Evolutionary conservation across 2,329 filamentous ascomycete species (phyloP), one percentile per base, ranked within the genome.

Genomic region (Rhynchosporium secalis): DNA sequence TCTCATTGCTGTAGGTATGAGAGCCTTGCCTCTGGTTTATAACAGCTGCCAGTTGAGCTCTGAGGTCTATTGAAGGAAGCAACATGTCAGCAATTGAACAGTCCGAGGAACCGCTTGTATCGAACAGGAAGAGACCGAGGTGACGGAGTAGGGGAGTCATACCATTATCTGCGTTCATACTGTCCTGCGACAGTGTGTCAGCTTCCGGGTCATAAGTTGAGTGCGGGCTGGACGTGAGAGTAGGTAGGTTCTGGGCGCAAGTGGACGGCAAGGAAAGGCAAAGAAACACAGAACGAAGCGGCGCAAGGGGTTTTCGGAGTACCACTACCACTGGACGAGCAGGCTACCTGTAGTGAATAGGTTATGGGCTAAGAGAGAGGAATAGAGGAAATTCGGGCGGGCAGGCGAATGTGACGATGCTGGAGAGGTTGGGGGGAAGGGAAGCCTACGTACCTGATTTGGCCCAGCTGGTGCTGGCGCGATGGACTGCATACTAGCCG

Each of bases 1-100:
- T 70, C 65, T 72, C 68, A 63, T 66, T 67, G 20, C 20, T 20
- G 63, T 72, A 73, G 71, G 69, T 70, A 72, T 74, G 72, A 55
- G 72, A 66, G 62, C 60, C 62, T 56, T 66, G 68, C 31, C 65
- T 58, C 20, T 65, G 67, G 60, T 68, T 71, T 62, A 73, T 73
- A 59, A 70, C 71, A 33, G 71, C 71, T 31, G 72, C 69, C 59
- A 74, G 72, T 67, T 74, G 72, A 54, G 71, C 72, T 72, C 73
- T 72, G 68, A 75, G 70, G 64, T 74, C 73, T 75, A 61, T 45
- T 57, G 62, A 66, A 65, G 69, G 61, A 48, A 66, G 62, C 59
- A 63, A 67, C 72, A 70, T 71, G 71, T 73, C 70, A 73, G 72
- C 63, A 63, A 29, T 20, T 31, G 38, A 33, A 20, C 9, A 26